Conservation (phyloP, 2,329 filamentous ascomycete genomes). For the Penicillium janthinellum region DNA sequence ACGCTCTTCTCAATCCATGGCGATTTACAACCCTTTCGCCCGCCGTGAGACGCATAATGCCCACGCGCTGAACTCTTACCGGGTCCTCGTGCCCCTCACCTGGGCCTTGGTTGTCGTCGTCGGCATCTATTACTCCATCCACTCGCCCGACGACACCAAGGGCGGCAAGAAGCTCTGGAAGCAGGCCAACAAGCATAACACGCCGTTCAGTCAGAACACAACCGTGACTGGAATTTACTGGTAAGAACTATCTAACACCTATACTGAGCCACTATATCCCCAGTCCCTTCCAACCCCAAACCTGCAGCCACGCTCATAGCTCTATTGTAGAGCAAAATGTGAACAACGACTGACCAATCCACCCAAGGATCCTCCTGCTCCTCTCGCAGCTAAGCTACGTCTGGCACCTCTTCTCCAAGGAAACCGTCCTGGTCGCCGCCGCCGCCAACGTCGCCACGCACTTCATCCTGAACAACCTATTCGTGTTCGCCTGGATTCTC, state of each 20-base stretch:
- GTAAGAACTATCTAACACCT: conserved; percentile 46
- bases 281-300: background rate
- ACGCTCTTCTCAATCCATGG: conserved; percentile 14
- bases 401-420: conserved; percentile 71
- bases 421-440: conserved; percentile 63
- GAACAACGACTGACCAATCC: background rate
- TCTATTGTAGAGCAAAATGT: background rate
- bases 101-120: conserved; percentile 74
- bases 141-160: conserved; percentile 64
- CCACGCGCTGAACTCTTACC: conserved; percentile 69
- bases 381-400: conserved; percentile 76
- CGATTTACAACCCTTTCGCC: conserved; percentile 68
- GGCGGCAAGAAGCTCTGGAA: conserved; percentile 70
- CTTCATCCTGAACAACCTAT: conserved; percentile 83
- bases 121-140: conserved; percentile 72
- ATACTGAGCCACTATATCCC: background rate
- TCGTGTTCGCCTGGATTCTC: conserved; percentile 79
- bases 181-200: conserved; percentile 67
- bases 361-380: conserved; percentile 68
- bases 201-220: conserved; percentile 74
- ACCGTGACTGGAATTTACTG: conserved; percentile 71
- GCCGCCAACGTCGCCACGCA: conserved; percentile 79
- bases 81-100: conserved; percentile 70
- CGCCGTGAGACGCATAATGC: conserved; percentile 67
- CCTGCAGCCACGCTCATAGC: background rate